Conservation (phyloP, 2,329 filamentous ascomycete species). For the Graphilbum fragrans region DNA sequence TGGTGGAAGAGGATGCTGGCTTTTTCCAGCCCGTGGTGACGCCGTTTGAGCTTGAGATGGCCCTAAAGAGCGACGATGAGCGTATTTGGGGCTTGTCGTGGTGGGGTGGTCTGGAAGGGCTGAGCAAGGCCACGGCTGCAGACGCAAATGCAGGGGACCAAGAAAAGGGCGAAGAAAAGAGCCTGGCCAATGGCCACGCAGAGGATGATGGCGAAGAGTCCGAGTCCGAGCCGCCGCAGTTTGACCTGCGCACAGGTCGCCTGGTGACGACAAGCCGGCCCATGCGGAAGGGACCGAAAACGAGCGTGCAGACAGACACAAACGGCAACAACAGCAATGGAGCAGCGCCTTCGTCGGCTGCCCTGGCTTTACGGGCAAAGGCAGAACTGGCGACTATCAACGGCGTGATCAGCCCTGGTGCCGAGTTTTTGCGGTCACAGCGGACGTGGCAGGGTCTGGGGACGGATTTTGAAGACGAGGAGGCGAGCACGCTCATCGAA, state of each 20-base stretch:
- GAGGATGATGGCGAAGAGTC: conserved; percentile 30
- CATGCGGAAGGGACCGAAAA: conserved; percentile 38
- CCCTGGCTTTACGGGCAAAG: conserved; percentile 42
- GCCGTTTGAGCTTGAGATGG: conserved; percentile 81
- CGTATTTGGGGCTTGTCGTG: conserved; percentile 80
- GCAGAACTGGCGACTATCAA: conserved; percentile 72
- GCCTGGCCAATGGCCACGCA: conserved; percentile 4
- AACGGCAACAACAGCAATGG: conserved; percentile 7
- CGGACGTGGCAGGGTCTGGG: conserved; percentile 88
- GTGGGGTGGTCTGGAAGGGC: conserved; percentile 72
- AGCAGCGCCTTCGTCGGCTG: conserved; percentile 23
- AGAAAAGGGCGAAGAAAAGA: conserved; percentile 10
- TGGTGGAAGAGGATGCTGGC: conserved; percentile 70
- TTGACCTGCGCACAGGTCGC: conserved; percentile 78
- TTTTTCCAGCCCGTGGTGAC: conserved; percentile 87
- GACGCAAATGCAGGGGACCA: conserved; percentile 13
- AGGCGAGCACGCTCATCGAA: conserved; percentile 57
- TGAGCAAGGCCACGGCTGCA: conserved; percentile 22
- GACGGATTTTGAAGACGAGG: conserved; percentile 60
- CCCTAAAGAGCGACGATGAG: conserved; percentile 60
- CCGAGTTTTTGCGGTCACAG: conserved; percentile 71
- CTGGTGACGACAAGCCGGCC: conserved; percentile 71
- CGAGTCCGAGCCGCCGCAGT: conserved; percentile 75
- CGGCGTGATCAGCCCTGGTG: conserved; percentile 79
- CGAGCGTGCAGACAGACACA: conserved; percentile 12